Evolutionary conservation across 192 early-diverging fungal species (phyloP).

Genomic region (Podila epigama): DNA sequence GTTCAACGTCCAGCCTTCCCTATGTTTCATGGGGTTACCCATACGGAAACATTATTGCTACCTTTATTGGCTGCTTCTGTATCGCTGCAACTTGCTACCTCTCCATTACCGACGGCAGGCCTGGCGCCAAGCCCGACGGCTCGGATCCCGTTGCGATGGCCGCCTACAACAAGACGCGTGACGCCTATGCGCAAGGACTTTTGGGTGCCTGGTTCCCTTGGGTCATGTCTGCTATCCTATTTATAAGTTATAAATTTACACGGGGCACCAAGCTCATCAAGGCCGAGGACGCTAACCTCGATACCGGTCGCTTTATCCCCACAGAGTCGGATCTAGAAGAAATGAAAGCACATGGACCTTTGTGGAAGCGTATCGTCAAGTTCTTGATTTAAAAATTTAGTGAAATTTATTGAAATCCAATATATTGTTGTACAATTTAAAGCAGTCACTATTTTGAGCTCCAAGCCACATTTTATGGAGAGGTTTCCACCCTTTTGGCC

Average conservation of each 20-base stretch:
- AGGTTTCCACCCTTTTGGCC: too few species aligned
- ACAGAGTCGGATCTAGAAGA: background rate
- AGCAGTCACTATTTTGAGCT: too few species aligned
- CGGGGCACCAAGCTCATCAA: conserved; percentile 54
- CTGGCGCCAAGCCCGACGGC: conserved; percentile 17
- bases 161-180: background rate
- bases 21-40: conserved; percentile 54
- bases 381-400: conserved; percentile 2
- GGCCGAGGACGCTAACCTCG: conserved; percentile 60
- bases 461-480: too few species aligned
- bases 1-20: conserved; percentile 66
- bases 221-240: conserved; percentile 39
- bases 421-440: too few species aligned
- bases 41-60: conserved; percentile 58
- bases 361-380: background rate
- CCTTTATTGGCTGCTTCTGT: conserved; percentile 66
- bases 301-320: conserved; percentile 40
- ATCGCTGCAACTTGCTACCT: conserved; percentile 55
- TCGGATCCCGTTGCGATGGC: conserved; percentile 5
- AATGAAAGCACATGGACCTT: background rate
- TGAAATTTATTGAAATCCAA: too few species aligned
- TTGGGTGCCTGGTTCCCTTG: conserved; percentile 6
- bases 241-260: conserved; percentile 52
- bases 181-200: background rate
- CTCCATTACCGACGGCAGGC: conserved; percentile 57